A percentile compares a stretch with the other conserved stretches of the same genome.
These are phyloP conservation scores for Lithohypha guttulata DNA, from an alignment of 2,329 filamentous ascomycete species.

Conservation along the genomic window DNA sequence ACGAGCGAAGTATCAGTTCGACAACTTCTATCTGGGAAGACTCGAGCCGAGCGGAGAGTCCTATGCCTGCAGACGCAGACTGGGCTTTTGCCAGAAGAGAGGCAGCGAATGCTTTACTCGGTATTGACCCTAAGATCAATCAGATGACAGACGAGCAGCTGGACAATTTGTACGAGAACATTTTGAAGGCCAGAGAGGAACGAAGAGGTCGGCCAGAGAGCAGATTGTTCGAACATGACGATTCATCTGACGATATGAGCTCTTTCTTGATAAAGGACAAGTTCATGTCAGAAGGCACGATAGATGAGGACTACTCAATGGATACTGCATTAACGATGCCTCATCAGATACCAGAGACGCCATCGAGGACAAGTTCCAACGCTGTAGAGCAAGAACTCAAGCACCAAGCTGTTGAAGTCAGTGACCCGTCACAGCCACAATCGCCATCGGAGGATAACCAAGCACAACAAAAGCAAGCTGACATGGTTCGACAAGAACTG, in stretches of 20 bases:
- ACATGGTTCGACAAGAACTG: conserved; percentile 71
- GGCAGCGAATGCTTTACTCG: conserved; percentile 81
- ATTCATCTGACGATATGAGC: conserved; percentile 78
- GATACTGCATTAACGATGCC: conserved; percentile 92
- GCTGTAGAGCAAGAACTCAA: conserved; percentile 32
- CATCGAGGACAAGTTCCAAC: not conserved
- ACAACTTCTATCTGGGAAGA: conserved; percentile 66
- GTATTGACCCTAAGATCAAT: conserved; percentile 81
- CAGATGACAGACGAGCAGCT: conserved; percentile 88
- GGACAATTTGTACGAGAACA: conserved; percentile 84
- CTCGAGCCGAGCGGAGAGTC: conserved; percentile 69
- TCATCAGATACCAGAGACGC: conserved; percentile 26
- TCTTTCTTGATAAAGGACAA: conserved; percentile 88
- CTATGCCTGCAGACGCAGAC: conserved; percentile 71
- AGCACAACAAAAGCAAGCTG: conserved; percentile 65
- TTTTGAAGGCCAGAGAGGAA: conserved; percentile 77
- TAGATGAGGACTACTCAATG: conserved; percentile 81
- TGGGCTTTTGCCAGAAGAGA: conserved; percentile 91
- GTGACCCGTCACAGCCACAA: conserved; percentile 49
- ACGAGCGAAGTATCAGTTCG: conserved; percentile 72
- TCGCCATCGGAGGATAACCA: conserved; percentile 61
- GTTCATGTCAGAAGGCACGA: conserved; percentile 85
- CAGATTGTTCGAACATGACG: conserved; percentile 49
- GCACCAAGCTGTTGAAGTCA: conserved; percentile 62
- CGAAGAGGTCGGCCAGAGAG: conserved; percentile 57